Evolutionary conservation across 164 flowering plant genomes (phyloP), one percentile per base, ranked within the genome.

Genomic region (Litsea cubeba): DNA sequence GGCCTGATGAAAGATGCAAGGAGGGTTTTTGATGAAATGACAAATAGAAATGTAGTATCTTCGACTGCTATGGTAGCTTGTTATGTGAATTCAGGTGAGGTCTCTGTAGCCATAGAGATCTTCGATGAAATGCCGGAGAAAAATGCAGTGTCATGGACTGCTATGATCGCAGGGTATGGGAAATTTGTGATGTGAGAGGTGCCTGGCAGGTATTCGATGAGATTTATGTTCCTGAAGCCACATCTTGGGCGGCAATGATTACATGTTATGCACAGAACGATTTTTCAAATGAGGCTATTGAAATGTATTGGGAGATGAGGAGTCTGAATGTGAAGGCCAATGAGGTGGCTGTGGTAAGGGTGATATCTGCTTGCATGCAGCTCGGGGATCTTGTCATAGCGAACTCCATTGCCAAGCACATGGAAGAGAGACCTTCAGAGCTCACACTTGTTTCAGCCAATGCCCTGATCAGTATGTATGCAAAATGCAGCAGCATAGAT

Each of bases 131-230:
- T 30, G 35, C 35, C 35, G 35, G 35, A 30, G 35, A 30, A 30
- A 30, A 30, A 30, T 30, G 35, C 35, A 30, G 6, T 85, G 17
- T 67, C 88, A 0, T 83, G 82, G 84, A 75, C 81, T 11, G 84
- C 88, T 26, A 87, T 87, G 88, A 83, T 85, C 40, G 83, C 90
- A 0, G 90, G 90, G 1, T 87, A 83, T 69, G 85, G 85, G 18
- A 87, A 83, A 70, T 70, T 46, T 85, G 87, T 1, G 75, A 85
- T 58, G 86, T 83, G 28, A 22, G 12, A 15, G 71, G 63, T 2
- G 87, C 88, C 5, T 25, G 54, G 12, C 68, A 62, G 64, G 62
- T 85, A 11, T 87, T 87, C 76, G 84, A 76, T 64, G 78, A 63
- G 32, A 74, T 81, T 40, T 46, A 28, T 1, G 69, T 11, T 2